Evolutionary conservation across 2,329 filamentous ascomycete species (phyloP).

Genomic region (Zymoseptoria passerinii): DNA sequence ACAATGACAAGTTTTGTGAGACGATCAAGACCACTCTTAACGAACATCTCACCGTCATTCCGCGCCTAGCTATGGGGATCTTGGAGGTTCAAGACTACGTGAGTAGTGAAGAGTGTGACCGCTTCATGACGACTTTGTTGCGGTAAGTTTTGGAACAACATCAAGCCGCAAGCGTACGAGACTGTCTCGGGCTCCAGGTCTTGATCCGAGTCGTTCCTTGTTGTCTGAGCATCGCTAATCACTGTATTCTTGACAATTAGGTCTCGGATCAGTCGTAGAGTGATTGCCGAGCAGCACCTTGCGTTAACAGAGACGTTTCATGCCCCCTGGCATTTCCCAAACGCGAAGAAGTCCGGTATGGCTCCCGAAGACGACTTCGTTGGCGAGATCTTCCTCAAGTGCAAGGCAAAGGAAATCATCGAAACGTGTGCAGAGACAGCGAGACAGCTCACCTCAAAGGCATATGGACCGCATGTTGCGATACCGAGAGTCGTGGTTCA

Average conservation of each 20-base stretch:
- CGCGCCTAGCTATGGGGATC: constrained; percentile 87
- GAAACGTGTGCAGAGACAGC: constrained; percentile 72
- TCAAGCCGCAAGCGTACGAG: too few relatives aligned
- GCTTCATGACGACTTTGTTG: constrained; percentile 90
- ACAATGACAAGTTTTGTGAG: constrained; percentile 82
- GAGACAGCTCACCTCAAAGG: constrained; percentile 62
- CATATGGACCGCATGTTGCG: constrained; percentile 61
- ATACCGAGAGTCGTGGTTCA: constrained; percentile 76
- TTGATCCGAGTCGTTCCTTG: too few relatives aligned
- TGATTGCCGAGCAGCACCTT: constrained; percentile 95
- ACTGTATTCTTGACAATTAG: too few relatives aligned
- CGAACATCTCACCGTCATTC: constrained; percentile 88
- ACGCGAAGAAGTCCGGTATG: constrained; percentile 55
- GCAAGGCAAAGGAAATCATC: constrained; percentile 82
- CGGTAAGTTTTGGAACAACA: constrained; percentile 52
- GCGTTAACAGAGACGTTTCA: constrained; percentile 91
- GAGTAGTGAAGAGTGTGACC: constrained; percentile 71
- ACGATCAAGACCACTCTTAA: constrained; percentile 70
- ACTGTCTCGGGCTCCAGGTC: too few relatives aligned
- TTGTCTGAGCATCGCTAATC: too few relatives aligned
- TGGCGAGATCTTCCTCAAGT: constrained; percentile 89
- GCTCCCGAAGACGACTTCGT: constrained; percentile 72
- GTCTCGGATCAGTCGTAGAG: constrained; percentile 85
- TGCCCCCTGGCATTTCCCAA: constrained; percentile 79
- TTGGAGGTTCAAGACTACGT: constrained; percentile 81